A percentile compares a stretch with the other conserved stretches of the same genome.
phyloP scores from a whole-genome alignment of 2,329 filamentous ascomycete species.

The Cladosporium colombiae region DNA sequence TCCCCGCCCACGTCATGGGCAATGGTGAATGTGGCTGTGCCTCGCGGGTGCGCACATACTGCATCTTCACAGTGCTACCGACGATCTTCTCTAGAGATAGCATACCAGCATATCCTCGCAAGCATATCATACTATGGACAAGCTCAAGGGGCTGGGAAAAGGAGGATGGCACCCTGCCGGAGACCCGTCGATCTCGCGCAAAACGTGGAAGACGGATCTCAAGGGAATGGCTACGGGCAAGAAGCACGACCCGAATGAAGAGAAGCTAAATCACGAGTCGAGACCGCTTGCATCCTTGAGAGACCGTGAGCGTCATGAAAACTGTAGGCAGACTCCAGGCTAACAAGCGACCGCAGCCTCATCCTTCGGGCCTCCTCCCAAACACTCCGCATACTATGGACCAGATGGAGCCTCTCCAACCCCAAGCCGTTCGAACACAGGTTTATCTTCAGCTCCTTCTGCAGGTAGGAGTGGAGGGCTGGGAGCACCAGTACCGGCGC shows the following conservation, averaged over 20 bases:
- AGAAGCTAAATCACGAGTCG: conserved; percentile 53
- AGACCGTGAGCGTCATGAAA: conserved; percentile 54
- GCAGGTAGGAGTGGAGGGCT: conserved; percentile 35
- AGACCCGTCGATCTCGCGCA: conserved; percentile 53
- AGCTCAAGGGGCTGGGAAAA: conserved; percentile 46
- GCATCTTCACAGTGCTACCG: background rate
- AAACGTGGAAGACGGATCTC: conserved; percentile 51
- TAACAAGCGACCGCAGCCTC: conserved; percentile 43
- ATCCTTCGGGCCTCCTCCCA: conserved; percentile 80
- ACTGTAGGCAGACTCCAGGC: background rate
- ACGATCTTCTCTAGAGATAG: background rate
- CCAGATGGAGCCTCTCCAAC: conserved; percentile 10
- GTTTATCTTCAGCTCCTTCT: background rate
- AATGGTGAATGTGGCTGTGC: conserved; percentile 5
- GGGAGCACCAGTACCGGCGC: conserved; percentile 45
- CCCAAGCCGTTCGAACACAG: conserved; percentile 36
- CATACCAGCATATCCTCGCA: background rate
- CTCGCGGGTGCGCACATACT: background rate
- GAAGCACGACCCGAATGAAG: conserved; percentile 40
- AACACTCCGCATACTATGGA: conserved; percentile 56
- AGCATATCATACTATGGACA: conserved; percentile 28
- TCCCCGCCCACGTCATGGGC: conserved; percentile 9
- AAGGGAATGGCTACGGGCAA: conserved; percentile 51
- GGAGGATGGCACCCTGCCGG: conserved; percentile 51
- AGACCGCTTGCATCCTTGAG: conserved; percentile 69